These are phyloP conservation scores for Sutorius australiensis DNA, from an alignment of 768 basidiomycete species.

Conservation along the genomic window DNA sequence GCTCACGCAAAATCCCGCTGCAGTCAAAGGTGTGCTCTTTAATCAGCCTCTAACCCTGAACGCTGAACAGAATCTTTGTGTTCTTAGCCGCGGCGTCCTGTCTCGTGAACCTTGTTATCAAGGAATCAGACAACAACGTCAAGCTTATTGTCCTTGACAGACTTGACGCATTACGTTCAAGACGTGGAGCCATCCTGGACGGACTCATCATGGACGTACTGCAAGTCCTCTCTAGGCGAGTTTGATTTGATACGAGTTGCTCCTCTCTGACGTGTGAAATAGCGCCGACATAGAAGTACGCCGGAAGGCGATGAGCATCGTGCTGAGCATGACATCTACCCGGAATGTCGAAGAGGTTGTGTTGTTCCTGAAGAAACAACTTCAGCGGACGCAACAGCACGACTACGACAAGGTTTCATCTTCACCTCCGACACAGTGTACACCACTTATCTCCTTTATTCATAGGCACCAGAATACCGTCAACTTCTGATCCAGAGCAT, in stretches of 20 bases:
- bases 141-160: constrained; percentile 96
- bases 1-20: constrained; percentile 92
- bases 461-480: constrained; percentile 86
- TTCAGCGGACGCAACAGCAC: constrained; percentile 88
- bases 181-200: constrained; percentile 87
- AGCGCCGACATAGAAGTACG: constrained; percentile 97
- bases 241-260: not conserved
- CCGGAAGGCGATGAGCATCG: constrained; percentile 84
- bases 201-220: constrained; percentile 93
- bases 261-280: not conserved
- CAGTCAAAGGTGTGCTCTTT: constrained; percentile 73
- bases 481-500: constrained; percentile 97
- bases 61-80: constrained; percentile 1
- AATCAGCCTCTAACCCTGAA: not conserved
- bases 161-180: constrained; percentile 73
- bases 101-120: constrained; percentile 84
- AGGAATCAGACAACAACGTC: constrained; percentile 99
- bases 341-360: constrained; percentile 97
- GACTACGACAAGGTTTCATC: constrained; percentile 82
- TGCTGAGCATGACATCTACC: constrained; percentile 88
- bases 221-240: constrained; percentile 78
- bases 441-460: not conserved
- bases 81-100: constrained; percentile 77
- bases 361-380: constrained; percentile 93
- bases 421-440: not conserved